Base-by-base conservation (phyloP, 2,329 filamentous ascomycete species). In the Alternaria infectoria region DNA sequence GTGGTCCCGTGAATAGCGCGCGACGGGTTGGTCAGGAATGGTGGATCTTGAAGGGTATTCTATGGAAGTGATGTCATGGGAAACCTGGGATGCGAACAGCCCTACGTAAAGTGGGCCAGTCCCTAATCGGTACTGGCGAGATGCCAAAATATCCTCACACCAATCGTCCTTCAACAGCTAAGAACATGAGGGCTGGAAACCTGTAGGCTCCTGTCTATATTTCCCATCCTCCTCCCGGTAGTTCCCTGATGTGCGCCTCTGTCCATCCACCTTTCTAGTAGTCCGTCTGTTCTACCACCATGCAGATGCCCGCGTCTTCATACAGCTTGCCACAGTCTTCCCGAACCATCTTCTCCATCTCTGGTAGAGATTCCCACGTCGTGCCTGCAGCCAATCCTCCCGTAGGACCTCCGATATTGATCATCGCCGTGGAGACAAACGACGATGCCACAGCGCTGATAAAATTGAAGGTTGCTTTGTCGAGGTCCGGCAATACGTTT, bases 61-160 rank as follows among this genome's bases (percentile, higher is more conserved):
- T 23, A 1, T 32, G 54, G 43, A 30, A 8, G 43, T 62, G 55
- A 62, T 62, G 55, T 62, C 55, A 59, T 54, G 19, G 2, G 9
- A 43, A 12, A 26, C 6, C 11, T 32, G 45, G 11, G 12, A 19
- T 44, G 45, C 46, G 45, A 57, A 57, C 54, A n/a, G 7, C 21
- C 21, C 21, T 21, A 10, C 26, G 8, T 32, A 6, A 51, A 46
- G n/a, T 6, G 36, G 57, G 43, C 59, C 54, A 59, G 49, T 23
- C 47, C 17, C 36, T 13, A n/a, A 30, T 40, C 6, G 13, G 13
- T 45, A 13, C 8, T 12, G 3, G 6, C 8, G 17, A 11, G 25
- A 28, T 23, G 21, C 21, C 21, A 1, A 23, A 5, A 23, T 6
- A 23, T 23, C 21, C 5, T 5, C 21, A 23, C 21, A 6, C 5